These are phyloP conservation scores for Saccharomyces cerevisiae DNA, from an alignment of 805 yeast genomes.

Conservation along the genomic window DNA sequence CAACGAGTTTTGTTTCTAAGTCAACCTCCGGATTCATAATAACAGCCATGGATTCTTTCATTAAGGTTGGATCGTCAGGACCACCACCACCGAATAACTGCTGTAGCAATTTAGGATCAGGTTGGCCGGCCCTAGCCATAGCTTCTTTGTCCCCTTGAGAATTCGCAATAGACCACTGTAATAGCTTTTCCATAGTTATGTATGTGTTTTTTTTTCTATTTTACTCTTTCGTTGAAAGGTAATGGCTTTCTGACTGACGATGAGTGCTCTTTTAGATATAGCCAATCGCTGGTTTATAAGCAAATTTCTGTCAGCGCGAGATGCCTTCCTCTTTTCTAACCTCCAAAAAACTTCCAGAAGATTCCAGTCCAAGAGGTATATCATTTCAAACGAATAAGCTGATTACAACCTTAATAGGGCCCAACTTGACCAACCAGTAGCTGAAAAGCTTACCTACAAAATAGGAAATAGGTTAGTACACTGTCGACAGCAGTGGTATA, in stretches of 20 bases:
- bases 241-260: neutral
- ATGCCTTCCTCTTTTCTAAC: neutral
- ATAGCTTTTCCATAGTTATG: constrained; percentile 67
- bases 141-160: constrained; percentile 67
- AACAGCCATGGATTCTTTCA: constrained; percentile 67
- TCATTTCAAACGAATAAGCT: neutral
- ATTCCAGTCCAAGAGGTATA: neutral
- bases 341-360: neutral
- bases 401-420: neutral
- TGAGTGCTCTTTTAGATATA: neutral
- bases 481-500: neutral
- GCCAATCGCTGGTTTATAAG: neutral
- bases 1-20: constrained; percentile 57
- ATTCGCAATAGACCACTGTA: constrained; percentile 87
- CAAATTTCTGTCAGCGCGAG: neutral
- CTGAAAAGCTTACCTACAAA: neutral
- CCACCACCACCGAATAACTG: constrained; percentile 67
- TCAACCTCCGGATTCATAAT: constrained; percentile 51
- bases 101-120: constrained; percentile 72
- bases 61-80: constrained; percentile 81
- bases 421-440: neutral
- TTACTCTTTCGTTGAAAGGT: neutral
- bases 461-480: neutral
- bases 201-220: neutral
- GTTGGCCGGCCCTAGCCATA: constrained; percentile 50